A percentile compares a stretch with the other conserved stretches of the same genome.
Evolutionary conservation across 331 rosid species (phyloP).

Genomic region (Stylosanthes scabra): DNA sequence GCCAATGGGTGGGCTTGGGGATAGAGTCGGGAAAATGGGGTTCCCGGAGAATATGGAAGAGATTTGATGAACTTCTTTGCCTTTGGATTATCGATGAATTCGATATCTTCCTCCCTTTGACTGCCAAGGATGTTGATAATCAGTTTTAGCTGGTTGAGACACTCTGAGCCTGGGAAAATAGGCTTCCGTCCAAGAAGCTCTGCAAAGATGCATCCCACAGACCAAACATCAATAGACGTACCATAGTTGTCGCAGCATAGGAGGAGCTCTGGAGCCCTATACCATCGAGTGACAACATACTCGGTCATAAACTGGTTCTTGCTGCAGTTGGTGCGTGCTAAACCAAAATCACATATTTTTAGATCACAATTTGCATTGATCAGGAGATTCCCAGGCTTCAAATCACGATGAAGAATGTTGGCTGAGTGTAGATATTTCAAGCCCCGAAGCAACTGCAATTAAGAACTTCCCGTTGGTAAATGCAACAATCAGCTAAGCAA

Average conservation of each 20-base stretch:
- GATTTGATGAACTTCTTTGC: conserved; percentile 72
- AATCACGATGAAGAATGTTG: conserved; percentile 89
- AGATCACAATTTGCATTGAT: conserved; percentile 85
- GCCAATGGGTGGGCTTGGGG: conserved; percentile 80
- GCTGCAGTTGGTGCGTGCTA: conserved; percentile 72
- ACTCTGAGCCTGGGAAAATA: conserved; percentile 78
- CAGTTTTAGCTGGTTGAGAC: conserved; percentile 79
- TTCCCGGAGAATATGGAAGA: conserved; percentile 59
- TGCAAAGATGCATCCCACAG: conserved; percentile 85
- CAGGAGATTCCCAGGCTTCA: conserved; percentile 89
- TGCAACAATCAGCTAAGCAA: conserved; percentile 36
- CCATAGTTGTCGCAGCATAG: conserved; percentile 89
- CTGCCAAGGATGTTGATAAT: conserved; percentile 81
- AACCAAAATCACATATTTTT: conserved; percentile 88
- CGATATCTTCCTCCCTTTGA: conserved; percentile 82
- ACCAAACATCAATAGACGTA: conserved; percentile 87
- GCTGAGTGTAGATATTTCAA: conserved; percentile 88
- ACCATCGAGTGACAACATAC: conserved; percentile 91
- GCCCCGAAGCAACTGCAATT: conserved; percentile 80
- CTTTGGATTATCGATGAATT: conserved; percentile 79
- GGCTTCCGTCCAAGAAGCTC: conserved; percentile 87
- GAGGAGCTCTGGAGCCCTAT: conserved; percentile 86
- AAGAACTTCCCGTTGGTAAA: conserved; percentile 34
- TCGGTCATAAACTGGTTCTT: conserved; percentile 92
- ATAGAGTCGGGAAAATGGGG: conserved; percentile 62